phyloP scores from a whole-genome alignment of 148 eudicot species.

The Rhododendron williamsianum region DNA sequence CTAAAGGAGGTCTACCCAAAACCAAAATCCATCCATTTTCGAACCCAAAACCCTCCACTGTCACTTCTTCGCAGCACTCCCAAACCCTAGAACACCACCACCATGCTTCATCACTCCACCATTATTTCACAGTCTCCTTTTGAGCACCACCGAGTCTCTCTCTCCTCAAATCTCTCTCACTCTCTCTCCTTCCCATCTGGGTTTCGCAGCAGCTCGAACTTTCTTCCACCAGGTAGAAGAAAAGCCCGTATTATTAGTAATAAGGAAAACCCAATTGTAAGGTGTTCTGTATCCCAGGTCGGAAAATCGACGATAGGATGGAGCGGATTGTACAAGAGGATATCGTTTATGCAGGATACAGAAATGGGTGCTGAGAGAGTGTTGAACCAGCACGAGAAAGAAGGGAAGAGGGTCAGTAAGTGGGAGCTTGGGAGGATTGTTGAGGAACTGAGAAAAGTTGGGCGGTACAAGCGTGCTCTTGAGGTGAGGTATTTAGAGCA shows the following conservation, averaged over 20 bases:
- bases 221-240: conserved; percentile 11
- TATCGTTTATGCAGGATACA: conserved; percentile 37
- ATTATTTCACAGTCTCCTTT: conserved; percentile 29
- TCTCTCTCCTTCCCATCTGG: conserved; percentile 38
- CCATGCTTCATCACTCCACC: conserved; percentile 57
- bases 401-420: conserved; percentile 49
- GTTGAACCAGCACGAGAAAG: conserved; percentile 51
- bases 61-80: neutral
- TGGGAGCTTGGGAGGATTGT: conserved; percentile 81
- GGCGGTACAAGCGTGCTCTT: conserved; percentile 56
- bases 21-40: no score
- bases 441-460: conserved; percentile 61
- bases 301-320: conserved; percentile 35
- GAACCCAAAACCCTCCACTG: neutral
- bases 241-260: neutral
- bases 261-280: conserved; percentile 9
- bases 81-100: conserved; percentile 26
- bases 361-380: conserved; percentile 43
- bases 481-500: conserved; percentile 63
- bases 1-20: no score
- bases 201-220: conserved; percentile 28
- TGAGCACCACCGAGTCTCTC: conserved; percentile 3
- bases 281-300: conserved; percentile 34
- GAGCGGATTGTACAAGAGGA: conserved; percentile 46
- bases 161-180: conserved; percentile 21